Conservation (phyloP, 2,329 filamentous ascomycete species). For the Diaporthe ilicicola region DNA sequence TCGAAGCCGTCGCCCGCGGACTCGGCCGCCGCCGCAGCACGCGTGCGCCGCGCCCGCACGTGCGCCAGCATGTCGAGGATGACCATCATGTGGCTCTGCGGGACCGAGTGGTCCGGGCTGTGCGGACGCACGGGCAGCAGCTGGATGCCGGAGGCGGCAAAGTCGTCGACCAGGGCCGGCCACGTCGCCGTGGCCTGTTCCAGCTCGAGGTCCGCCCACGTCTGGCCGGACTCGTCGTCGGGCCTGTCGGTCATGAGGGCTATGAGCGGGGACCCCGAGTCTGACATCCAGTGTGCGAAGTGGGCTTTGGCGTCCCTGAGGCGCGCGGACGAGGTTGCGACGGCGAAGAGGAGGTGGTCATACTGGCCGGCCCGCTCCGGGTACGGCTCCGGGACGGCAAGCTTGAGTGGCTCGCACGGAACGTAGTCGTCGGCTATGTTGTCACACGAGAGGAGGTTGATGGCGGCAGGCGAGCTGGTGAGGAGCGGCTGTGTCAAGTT, state of each 20-base stretch:
- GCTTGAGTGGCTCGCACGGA: conserved; percentile 21
- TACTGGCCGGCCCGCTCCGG: conserved; percentile 35
- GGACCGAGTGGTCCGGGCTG: conserved; percentile 46
- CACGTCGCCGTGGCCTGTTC: neutral
- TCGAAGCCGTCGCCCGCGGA: neutral
- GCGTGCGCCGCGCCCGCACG: conserved; percentile 43
- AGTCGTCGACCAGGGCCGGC: conserved; percentile 34
- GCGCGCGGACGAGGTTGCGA: conserved; percentile 24
- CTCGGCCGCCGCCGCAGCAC: neutral
- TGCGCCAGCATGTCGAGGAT: conserved; percentile 51
- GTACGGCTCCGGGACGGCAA: conserved; percentile 24
- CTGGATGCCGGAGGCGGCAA: conserved; percentile 43
- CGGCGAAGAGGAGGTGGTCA: conserved; percentile 23
- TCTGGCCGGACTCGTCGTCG: neutral
- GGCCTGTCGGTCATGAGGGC: conserved; percentile 31
- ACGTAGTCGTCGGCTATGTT: conserved; percentile 14
- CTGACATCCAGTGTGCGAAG: conserved; percentile 28
- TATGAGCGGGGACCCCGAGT: conserved; percentile 25
- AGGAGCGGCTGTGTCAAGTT: conserved; percentile 17
- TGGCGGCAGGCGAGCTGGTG: neutral
- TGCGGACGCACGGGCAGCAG: conserved; percentile 44
- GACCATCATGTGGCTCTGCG: conserved; percentile 62
- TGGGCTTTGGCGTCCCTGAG: conserved; percentile 11
- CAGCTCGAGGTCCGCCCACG: neutral
- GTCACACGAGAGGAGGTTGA: conserved; percentile 19